Evolutionary conservation across 2,329 filamentous ascomycete species (phyloP).

Genomic region (Escovopsis weberi): DNA sequence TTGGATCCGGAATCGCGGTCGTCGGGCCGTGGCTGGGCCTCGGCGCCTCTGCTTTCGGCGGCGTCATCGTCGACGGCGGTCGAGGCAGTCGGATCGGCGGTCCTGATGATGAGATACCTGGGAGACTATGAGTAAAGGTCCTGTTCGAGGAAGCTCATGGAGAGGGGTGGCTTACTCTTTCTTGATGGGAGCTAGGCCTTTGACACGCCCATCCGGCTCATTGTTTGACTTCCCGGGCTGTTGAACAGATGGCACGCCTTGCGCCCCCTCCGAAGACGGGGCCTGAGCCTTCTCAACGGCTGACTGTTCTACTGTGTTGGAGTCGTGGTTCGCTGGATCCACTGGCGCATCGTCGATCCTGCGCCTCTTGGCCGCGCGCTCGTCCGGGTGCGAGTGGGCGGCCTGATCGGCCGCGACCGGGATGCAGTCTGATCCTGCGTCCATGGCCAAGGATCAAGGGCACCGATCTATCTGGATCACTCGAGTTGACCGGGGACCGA

Average conservation of each 20-base stretch:
- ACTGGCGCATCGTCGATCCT: slow-evolving; percentile 30
- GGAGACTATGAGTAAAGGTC: slow-evolving; percentile 2
- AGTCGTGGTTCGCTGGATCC: slow-evolving; percentile 4
- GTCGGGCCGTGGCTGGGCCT: slow-evolving; percentile 27
- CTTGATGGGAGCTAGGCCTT: slow-evolving; percentile 57
- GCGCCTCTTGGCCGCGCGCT: slow-evolving; percentile 42
- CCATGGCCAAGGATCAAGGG: slow-evolving; percentile 10
- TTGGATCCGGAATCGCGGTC: slow-evolving; percentile 33
- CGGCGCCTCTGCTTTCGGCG: slow-evolving; percentile 28
- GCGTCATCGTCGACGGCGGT: slow-evolving; percentile 31
- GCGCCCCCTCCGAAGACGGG: not conserved
- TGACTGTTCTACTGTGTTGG: too few species aligned
- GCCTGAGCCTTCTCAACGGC: slow-evolving; percentile 3
- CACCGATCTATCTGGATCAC: too few species aligned
- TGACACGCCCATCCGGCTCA: slow-evolving; percentile 21
- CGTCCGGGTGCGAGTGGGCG: slow-evolving; percentile 10
- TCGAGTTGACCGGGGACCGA: too few species aligned
- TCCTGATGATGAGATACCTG: slow-evolving; percentile 28
- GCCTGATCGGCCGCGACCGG: slow-evolving; percentile 9
- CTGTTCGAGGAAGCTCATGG: not conserved
- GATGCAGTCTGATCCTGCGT: slow-evolving; percentile 11
- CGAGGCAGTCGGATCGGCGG: slow-evolving; percentile 12
- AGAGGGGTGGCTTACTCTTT: slow-evolving; percentile 37
- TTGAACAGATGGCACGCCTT: too few species aligned
- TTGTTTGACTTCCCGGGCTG: not conserved